Evolutionary conservation across 768 basidiomycete species (phyloP), one percentile per base, ranked within the genome.

Genomic region (Agrocybe pediades): DNA sequence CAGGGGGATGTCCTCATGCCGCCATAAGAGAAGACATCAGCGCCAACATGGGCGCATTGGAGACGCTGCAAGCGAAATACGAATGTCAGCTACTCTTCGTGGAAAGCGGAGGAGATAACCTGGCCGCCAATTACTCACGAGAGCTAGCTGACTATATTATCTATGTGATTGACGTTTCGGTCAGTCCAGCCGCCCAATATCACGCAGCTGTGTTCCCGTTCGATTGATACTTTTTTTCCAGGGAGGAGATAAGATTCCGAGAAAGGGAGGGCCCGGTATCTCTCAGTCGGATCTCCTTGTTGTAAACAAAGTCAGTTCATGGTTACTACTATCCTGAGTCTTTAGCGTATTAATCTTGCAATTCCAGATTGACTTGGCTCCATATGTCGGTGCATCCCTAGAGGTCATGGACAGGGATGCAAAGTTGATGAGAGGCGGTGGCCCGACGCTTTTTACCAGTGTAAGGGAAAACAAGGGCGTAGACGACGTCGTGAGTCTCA

Each of bases 11-110:
- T 69, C 96, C 96, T 2, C 96, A 99, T 68, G 96, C 96, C 1
- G 96, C 96, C 6, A 99, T 99, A 61, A 85, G 96, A 54, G 96
- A 99, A 71, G 96, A 99, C 65, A 97, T 99, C 66, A 92, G 89
- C 42, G 96, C 96, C 43, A 99, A 99, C 68, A 84, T 98, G 81
- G 92, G 92, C 45, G 96, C 96, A 4, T 78, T 99, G 44, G 96
- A 99, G 68, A 90, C 90, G 9, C 80, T 99, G 15, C 96, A 98
- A 68, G 91, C 89, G 13, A 89, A 92, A 66, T 99, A 85, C 68
- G 83, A 75, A 20, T 95, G 93, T 60, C 93, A 99, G 65, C 64
- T 98, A 54, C 81, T 99, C 42, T 87, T 98, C 54, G 95, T 98
- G 5, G 96, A 98, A 71, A 93, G 91, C 59, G 96, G 96, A 29